A percentile compares a stretch with the other conserved stretches of the same genome.
Conservation (phyloP, 225 moss, liverwort and hornwort genomes). For the Pseudisothecium myosuroides region DNA sequence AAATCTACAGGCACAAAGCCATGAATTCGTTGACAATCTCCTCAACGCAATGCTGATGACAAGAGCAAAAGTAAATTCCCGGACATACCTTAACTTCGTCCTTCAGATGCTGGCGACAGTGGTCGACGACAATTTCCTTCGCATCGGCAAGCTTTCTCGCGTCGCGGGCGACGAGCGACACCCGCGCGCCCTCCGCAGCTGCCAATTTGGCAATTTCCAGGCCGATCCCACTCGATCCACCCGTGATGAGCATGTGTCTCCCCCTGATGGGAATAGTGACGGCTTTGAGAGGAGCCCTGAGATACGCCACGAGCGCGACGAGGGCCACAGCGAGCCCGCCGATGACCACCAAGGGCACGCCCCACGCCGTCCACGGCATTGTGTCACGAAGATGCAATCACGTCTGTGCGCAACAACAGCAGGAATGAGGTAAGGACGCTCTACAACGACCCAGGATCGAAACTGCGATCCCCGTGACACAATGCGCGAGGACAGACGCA, state of each 20-base stretch:
- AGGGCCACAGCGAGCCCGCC: not conserved
- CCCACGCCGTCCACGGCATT: slow-evolving; percentile 33
- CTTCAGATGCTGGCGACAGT: not conserved
- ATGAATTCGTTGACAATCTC: not conserved
- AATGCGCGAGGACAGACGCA: not conserved
- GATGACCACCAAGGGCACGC: slow-evolving; percentile 1
- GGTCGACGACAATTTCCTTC: slow-evolving; percentile 23
- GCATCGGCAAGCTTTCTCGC: slow-evolving; percentile 51
- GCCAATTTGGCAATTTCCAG: slow-evolving; percentile 64
- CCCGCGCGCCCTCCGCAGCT: slow-evolving; percentile 50
- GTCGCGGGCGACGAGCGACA: slow-evolving; percentile 70
- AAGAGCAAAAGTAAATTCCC: not conserved
- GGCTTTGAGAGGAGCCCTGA: slow-evolving; percentile 7
- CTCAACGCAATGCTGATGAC: not conserved
- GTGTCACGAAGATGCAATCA: not conserved
- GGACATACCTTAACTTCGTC: slow-evolving; percentile 9
- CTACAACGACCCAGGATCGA: not conserved
- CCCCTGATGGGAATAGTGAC: slow-evolving; percentile 25
- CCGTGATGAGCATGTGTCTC: slow-evolving; percentile 69
- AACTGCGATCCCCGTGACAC: not conserved
- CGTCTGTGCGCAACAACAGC: not conserved
- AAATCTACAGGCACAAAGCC: not conserved
- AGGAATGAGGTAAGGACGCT: not conserved
- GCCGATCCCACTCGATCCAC: slow-evolving; percentile 95
- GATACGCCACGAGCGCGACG: slow-evolving; percentile 6